Conservation (phyloP, 2,329 filamentous ascomycete genomes). For the Cladosporium sp. region DNA sequence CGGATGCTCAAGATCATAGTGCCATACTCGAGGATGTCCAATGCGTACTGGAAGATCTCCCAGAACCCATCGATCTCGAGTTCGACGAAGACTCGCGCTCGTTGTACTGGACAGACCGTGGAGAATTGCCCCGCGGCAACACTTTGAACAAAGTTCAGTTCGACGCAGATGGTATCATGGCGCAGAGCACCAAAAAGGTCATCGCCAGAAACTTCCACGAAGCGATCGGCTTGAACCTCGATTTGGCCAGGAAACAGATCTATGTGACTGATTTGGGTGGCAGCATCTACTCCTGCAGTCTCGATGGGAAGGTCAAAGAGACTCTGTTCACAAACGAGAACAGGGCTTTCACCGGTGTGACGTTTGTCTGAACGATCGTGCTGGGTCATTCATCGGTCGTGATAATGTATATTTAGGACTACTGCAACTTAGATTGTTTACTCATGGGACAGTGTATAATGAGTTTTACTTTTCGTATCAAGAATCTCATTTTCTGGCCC, state of each 20-base stretch:
- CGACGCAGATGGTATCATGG: background rate
- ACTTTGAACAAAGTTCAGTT: background rate
- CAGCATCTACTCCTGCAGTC: conserved; percentile 29
- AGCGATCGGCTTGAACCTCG: conserved; percentile 43
- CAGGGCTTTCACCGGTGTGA: conserved; percentile 4
- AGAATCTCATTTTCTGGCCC: too few relatives aligned
- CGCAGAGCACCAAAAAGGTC: conserved; percentile 11
- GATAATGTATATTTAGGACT: background rate
- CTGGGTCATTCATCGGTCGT: background rate
- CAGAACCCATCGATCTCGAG: conserved; percentile 57
- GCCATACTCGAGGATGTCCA: conserved; percentile 37
- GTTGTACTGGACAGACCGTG: conserved; percentile 60
- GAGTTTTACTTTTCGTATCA: too few relatives aligned
- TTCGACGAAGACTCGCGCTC: conserved; percentile 43
- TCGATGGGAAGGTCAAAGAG: background rate
- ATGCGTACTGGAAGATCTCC: conserved; percentile 34
- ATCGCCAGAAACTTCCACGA: conserved; percentile 40
- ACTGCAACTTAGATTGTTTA: too few relatives aligned
- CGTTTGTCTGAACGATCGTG: background rate
- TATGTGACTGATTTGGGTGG: conserved; percentile 42
- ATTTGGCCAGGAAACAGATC: conserved; percentile 23
- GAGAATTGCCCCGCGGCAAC: conserved; percentile 50
- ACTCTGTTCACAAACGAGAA: background rate
- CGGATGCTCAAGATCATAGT: conserved; percentile 32
- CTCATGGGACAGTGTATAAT: too few relatives aligned